Evolutionary conservation across 768 basidiomycete species (phyloP).

Genomic region (Cystobasidium onofrii): DNA sequence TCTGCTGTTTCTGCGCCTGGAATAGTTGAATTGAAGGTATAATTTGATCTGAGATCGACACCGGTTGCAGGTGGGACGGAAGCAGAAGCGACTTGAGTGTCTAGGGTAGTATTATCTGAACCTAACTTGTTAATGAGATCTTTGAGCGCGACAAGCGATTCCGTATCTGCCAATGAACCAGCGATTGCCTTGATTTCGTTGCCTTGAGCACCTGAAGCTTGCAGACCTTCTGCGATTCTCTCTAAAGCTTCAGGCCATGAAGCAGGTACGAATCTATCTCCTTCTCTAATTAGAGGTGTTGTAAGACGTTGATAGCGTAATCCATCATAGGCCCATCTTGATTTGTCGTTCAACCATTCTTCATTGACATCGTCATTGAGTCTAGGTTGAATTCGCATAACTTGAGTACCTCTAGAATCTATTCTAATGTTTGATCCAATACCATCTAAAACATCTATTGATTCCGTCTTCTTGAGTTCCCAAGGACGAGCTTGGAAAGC

Average conservation of each 20-base stretch:
- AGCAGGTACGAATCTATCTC: slow-evolving; percentile 82
- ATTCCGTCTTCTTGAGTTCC: slow-evolving; percentile 98
- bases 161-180: slow-evolving; percentile 86
- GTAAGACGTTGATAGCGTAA: slow-evolving; percentile 91
- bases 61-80: slow-evolving; percentile 59
- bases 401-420: slow-evolving; percentile 87
- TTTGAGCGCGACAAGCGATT: slow-evolving; percentile 84
- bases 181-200: slow-evolving; percentile 93
- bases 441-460: slow-evolving; percentile 88
- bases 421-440: slow-evolving; percentile 93
- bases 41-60: slow-evolving; percentile 87
- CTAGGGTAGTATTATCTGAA: slow-evolving; percentile 82
- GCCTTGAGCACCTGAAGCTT: slow-evolving; percentile 67
- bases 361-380: slow-evolving; percentile 98
- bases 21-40: slow-evolving; percentile 89
- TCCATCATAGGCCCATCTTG: slow-evolving; percentile 91
- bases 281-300: slow-evolving; percentile 76
- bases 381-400: slow-evolving; percentile 93
- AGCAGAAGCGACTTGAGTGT: slow-evolving; percentile 61
- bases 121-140: slow-evolving; percentile 86
- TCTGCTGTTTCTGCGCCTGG: slow-evolving; percentile 85
- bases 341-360: slow-evolving; percentile 99
- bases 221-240: slow-evolving; percentile 69
- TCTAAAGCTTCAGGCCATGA: slow-evolving; percentile 83
- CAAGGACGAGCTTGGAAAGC: slow-evolving; percentile 95